phyloP scores from a whole-genome alignment of 78 protist species.

The Emiliania huxleyi region DNA sequence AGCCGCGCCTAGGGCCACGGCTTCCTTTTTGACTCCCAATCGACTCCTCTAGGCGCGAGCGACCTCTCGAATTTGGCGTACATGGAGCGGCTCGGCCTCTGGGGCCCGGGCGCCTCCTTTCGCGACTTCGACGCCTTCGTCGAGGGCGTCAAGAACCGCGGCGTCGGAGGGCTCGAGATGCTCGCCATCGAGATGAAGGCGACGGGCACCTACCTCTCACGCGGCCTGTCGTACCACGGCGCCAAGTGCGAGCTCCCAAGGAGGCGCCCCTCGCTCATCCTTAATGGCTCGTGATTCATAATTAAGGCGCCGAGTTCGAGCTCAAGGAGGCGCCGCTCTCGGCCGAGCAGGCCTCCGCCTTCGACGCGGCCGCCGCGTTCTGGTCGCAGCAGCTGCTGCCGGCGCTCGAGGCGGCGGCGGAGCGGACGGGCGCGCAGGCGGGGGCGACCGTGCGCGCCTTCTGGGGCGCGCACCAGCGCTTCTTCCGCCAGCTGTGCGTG shows the following conservation, averaged over 20 bases:
- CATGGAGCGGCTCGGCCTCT: conserved; percentile 34
- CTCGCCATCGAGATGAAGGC: conserved; percentile 20
- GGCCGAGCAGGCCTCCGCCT: not conserved
- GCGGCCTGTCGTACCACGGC: not conserved
- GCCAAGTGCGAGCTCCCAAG: not conserved
- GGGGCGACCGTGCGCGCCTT: not conserved
- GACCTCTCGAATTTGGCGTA: not conserved
- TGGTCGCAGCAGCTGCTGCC: not conserved
- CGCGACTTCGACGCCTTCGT: not conserved
- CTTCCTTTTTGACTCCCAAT: too few relatives aligned
- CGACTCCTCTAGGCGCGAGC: not conserved
- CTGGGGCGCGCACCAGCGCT: not conserved
- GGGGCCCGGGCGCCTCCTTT: conserved; percentile 17
- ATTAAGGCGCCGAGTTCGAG: not conserved
- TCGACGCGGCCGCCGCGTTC: not conserved
- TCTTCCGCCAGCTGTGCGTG: conserved; percentile 8
- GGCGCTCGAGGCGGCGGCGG: conserved; percentile 1
- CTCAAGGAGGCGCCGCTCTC: not conserved
- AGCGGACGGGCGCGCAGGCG: not conserved
- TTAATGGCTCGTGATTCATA: not conserved
- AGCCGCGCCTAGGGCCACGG: too few relatives aligned
- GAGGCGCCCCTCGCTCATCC: not conserved
- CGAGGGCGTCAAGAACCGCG: not conserved
- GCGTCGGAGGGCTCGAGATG: not conserved
- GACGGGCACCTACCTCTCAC: not conserved